phyloP scores from a whole-genome alignment of 73 alveolate species.

The Vitrella brassicaformis region DNA sequence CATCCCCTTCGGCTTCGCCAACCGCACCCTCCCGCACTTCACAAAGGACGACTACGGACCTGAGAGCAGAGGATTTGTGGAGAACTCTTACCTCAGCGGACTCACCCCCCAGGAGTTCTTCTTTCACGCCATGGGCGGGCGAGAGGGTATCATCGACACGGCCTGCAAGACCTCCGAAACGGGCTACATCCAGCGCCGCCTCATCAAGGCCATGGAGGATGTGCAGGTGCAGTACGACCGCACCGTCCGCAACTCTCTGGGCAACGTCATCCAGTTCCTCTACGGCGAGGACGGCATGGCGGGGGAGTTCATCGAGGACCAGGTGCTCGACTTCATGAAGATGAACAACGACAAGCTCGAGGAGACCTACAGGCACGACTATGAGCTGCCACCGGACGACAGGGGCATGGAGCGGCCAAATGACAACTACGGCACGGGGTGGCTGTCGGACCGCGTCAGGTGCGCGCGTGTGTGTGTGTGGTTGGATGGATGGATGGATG shows the following conservation, averaged over 20 bases:
- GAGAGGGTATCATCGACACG: slow-evolving; percentile 99
- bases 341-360: neutral
- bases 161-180: slow-evolving; percentile 99
- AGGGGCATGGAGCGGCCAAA: too few species aligned
- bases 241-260: slow-evolving; percentile 93
- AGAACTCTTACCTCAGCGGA: slow-evolving; percentile 84
- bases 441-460: neutral
- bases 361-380: neutral
- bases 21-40: slow-evolving; percentile 97
- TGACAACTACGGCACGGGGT: neutral
- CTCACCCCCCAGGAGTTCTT: slow-evolving; percentile 88
- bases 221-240: slow-evolving; percentile 88
- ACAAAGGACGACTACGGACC: slow-evolving; percentile 97
- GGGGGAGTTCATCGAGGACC: slow-evolving; percentile 86
- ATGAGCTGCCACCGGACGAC: neutral
- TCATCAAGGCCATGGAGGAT: slow-evolving; percentile 97
- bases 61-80: slow-evolving; percentile 98
- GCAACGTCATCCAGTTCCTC: slow-evolving; percentile 85
- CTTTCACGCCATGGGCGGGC: slow-evolving; percentile 99
- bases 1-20: slow-evolving; percentile 87
- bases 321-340: slow-evolving; percentile 49
- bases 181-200: slow-evolving; percentile 96
- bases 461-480: neutral
- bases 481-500: neutral
- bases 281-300: slow-evolving; percentile 99